Percentiles rank a stretch among this genome's conserved stretches.
Conservation (phyloP, 176 grass and related monocot genomes). For the Ensete glaucum region DNA sequence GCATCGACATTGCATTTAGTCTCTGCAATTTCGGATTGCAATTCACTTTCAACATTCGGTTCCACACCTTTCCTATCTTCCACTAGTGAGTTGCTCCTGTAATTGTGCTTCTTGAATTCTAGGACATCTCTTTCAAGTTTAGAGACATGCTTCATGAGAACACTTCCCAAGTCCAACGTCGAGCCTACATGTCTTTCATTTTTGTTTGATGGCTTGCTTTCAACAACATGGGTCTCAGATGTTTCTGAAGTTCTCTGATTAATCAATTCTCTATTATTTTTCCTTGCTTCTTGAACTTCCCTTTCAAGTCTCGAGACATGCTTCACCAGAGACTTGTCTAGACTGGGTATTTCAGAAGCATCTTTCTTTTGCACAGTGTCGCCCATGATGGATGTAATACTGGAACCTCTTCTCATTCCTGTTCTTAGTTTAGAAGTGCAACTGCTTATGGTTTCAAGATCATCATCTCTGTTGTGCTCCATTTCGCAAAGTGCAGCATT, state of each 20-base stretch:
- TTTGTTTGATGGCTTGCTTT: slow-evolving; percentile 10
- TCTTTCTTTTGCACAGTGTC: slow-evolving; percentile 22
- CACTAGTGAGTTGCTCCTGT: background rate
- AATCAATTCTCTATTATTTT: slow-evolving; percentile 7
- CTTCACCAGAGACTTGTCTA: slow-evolving; percentile 74
- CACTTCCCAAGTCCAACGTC: slow-evolving; percentile 32
- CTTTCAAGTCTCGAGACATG: slow-evolving; percentile 50
- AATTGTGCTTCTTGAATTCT: slow-evolving; percentile 41
- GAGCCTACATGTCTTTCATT: slow-evolving; percentile 12
- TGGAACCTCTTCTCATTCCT: no score
- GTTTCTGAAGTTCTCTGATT: slow-evolving; percentile 7
- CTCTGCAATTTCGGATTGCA: no score
- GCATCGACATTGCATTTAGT: no score
- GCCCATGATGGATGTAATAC: background rate
- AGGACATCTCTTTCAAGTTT: slow-evolving; percentile 54
- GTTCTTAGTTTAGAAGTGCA: background rate
- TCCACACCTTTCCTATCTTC: background rate
- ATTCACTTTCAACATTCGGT: no score
- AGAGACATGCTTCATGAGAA: slow-evolving; percentile 54
- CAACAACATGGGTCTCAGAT: slow-evolving; percentile 8
- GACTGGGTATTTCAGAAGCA: slow-evolving; percentile 24
- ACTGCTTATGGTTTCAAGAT: slow-evolving; percentile 2
- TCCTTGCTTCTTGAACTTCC: slow-evolving; percentile 53
- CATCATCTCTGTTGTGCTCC: slow-evolving; percentile 35
- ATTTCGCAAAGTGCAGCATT: slow-evolving; percentile 62